Percentiles rank a stretch among this genome's conserved stretches.
These are phyloP conservation scores for Maudiozyma turicensis DNA, from an alignment of 805 yeast genomes.

Conservation along the genomic window DNA sequence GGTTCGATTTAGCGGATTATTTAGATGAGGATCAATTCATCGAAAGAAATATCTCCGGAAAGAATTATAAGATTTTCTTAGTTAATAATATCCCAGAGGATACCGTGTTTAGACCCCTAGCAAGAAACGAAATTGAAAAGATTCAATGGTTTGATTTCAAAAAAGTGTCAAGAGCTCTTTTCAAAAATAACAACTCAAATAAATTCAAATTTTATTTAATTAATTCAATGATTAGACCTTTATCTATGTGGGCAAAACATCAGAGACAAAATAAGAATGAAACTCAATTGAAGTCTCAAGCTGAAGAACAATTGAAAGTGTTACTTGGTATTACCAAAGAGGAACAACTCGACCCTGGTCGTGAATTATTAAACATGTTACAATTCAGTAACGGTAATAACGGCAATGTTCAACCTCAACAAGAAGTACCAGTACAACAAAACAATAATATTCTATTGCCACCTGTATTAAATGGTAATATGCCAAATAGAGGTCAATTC, in stretches of 20 bases:
- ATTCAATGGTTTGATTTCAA: conserved; percentile 71
- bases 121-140: conserved; percentile 77
- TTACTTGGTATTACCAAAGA: conserved; percentile 47
- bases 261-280: conserved; percentile 43
- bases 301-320: conserved; percentile 55
- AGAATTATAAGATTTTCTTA: conserved; percentile 75
- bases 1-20: conserved; percentile 67
- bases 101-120: conserved; percentile 66
- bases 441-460: background rate
- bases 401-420: too few species aligned
- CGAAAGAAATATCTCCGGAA: conserved; percentile 74
- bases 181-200: conserved; percentile 19
- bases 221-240: conserved; percentile 34
- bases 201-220: conserved; percentile 31
- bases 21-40: conserved; percentile 63
- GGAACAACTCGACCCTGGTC: conserved; percentile 52
- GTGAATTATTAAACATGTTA: conserved; percentile 60
- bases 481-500: background rate
- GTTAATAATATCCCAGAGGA: conserved; percentile 71
- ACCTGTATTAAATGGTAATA: background rate
- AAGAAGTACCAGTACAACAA: background rate
- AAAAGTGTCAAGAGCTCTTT: conserved; percentile 29
- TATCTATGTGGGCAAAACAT: conserved; percentile 43
- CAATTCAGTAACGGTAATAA: conserved; percentile 8
- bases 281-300: conserved; percentile 49